These are phyloP conservation scores for Tetracladium marchalianum DNA, from an alignment of 495 filamentous ascomycete genomes.

Conservation along the genomic window DNA sequence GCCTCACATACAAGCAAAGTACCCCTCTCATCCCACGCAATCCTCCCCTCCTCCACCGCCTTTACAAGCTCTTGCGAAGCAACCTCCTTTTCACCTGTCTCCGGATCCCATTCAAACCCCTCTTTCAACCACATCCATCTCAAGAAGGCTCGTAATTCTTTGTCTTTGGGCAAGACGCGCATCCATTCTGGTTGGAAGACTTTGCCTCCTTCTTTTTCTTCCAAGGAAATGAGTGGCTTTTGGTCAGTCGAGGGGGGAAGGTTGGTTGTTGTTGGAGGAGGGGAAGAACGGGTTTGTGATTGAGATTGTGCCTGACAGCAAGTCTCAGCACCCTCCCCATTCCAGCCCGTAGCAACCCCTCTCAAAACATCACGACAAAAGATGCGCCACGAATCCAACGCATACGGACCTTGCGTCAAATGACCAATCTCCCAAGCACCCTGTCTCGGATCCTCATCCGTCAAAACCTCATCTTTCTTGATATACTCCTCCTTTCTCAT, in stretches of 20 bases:
- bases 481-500: conserved; percentile 45
- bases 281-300: background rate
- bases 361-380: conserved; percentile 79
- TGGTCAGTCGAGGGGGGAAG: too few relatives aligned
- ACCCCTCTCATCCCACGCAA: conserved; percentile 45
- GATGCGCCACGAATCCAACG: conserved; percentile 87
- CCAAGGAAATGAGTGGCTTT: too few relatives aligned
- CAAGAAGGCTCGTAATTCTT: conserved; percentile 79
- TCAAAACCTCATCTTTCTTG: conserved; percentile 32
- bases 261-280: too few relatives aligned
- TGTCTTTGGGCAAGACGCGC: conserved; percentile 73
- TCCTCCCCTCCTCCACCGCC: conserved; percentile 48
- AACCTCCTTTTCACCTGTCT: conserved; percentile 51
- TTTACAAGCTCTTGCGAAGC: conserved; percentile 45
- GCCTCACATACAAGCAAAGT: conserved; percentile 12
- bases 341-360: conserved; percentile 50
- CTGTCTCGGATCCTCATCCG: conserved; percentile 19
- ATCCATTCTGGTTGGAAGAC: conserved; percentile 72
- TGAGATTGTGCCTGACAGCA: background rate
- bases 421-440: conserved; percentile 80
- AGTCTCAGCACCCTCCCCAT: conserved; percentile 32
- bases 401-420: conserved; percentile 79
- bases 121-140: conserved; percentile 88
- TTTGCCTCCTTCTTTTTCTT: background rate
- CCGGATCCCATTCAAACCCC: conserved; percentile 71